Evolutionary conservation across 768 basidiomycete genomes (phyloP).

Genomic region (Sporobolomyces roseus): DNA sequence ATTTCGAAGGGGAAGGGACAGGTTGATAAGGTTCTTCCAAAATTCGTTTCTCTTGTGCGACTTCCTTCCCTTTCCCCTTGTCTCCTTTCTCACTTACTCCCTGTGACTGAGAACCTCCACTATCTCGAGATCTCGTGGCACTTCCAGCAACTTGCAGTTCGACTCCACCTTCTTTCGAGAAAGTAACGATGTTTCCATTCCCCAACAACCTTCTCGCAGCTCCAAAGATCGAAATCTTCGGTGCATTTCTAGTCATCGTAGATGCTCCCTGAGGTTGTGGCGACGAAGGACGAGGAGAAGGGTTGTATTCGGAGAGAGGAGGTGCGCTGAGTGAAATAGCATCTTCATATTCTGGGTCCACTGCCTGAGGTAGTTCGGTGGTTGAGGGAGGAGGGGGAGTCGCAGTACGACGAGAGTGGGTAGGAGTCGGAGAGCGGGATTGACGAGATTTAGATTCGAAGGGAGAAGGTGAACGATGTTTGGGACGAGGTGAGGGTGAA

Average conservation of each 20-base stretch:
- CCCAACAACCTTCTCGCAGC: constrained; percentile 22
- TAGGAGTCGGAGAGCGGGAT: constrained; percentile 24
- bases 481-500: background rate
- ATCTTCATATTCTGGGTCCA: constrained; percentile 10
- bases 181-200: constrained; percentile 21
- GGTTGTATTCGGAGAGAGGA: no score
- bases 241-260: background rate
- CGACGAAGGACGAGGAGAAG: background rate
- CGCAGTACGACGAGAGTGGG: background rate
- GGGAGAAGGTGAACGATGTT: no score
- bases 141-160: constrained; percentile 2
- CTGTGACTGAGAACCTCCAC: background rate
- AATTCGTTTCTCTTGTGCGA: background rate
- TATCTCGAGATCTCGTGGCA: background rate
- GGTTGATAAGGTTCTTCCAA: constrained; percentile 20
- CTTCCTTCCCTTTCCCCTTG: background rate
- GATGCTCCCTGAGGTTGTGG: background rate
- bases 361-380: no score
- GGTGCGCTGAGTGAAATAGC: constrained; percentile 26
- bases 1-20: no score
- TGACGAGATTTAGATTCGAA: background rate
- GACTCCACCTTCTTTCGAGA: constrained; percentile 11
- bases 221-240: constrained; percentile 29
- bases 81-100: background rate
- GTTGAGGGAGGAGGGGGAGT: constrained; percentile 8